A percentile compares a stretch with the other conserved stretches of the same genome.
These are phyloP conservation scores for Trichophyton mentagrophytes DNA, from an alignment of 2,329 filamentous ascomycete species.

Conservation along the genomic window DNA sequence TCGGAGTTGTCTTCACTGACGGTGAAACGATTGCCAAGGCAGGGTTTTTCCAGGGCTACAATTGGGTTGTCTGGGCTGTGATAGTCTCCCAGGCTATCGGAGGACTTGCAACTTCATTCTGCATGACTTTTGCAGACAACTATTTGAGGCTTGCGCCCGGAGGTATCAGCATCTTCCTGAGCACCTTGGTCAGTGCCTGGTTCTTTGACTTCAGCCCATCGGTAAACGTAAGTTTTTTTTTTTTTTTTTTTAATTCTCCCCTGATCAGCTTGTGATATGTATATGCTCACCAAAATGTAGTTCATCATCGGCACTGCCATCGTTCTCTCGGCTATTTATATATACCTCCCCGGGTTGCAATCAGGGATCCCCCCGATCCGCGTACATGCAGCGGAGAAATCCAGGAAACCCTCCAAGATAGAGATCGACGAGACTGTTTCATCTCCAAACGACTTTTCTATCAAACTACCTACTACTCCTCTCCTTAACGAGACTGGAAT, in stretches of 20 bases:
- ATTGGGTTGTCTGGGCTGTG: slow-evolving; percentile 76
- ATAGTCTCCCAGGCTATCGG: slow-evolving; percentile 72
- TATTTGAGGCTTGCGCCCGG: slow-evolving; percentile 91
- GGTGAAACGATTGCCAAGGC: slow-evolving; percentile 68
- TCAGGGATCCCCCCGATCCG: slow-evolving; percentile 34
- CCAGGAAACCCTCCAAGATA: slow-evolving; percentile 31
- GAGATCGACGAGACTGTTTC: slow-evolving; percentile 28
- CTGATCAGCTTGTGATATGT: neutral
- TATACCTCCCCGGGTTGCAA: slow-evolving; percentile 44
- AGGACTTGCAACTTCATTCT: slow-evolving; percentile 70
- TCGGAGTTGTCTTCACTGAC: slow-evolving; percentile 78
- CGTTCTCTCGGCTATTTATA: slow-evolving; percentile 69
- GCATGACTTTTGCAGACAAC: slow-evolving; percentile 73
- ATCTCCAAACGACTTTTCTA: slow-evolving; percentile 36
- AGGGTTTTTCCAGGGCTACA: slow-evolving; percentile 93
- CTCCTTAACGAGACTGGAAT: slow-evolving; percentile 36
- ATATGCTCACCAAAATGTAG: slow-evolving; percentile 34
- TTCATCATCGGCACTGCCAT: slow-evolving; percentile 68
- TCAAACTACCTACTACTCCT: slow-evolving; percentile 35
- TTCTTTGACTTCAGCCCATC: slow-evolving; percentile 73
- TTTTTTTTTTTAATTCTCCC: neutral
- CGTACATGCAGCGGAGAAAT: slow-evolving; percentile 63
- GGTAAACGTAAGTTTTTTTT: slow-evolving; percentile 46
- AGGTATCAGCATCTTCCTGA: slow-evolving; percentile 80
- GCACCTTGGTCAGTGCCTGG: slow-evolving; percentile 70